A percentile compares a stretch with the other conserved stretches of the same genome.
Conservation (phyloP, 768 basidiomycete genomes). For the Mrakia frigida region DNA sequence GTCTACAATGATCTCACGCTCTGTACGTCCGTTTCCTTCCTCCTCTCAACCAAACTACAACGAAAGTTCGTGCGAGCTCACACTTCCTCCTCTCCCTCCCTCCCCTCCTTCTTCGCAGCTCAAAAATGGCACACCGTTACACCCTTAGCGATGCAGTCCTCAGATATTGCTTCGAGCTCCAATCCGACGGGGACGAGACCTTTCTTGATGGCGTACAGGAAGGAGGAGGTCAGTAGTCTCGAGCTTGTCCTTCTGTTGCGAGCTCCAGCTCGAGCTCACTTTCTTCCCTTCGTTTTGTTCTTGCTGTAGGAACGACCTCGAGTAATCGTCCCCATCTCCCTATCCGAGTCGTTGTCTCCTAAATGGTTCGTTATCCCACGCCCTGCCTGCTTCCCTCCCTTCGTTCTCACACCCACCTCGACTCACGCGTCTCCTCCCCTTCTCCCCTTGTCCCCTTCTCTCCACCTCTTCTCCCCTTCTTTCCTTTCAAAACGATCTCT, state of each 20-base stretch:
- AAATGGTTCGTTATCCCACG: constrained; percentile 15
- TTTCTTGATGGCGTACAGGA: constrained; percentile 18
- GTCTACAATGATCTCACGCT: constrained; percentile 30
- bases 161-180: background rate
- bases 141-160: background rate
- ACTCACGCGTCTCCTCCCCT: background rate
- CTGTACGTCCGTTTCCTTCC: constrained; percentile 15
- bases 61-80: background rate
- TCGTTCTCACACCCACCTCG: background rate
- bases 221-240: constrained; percentile 17
- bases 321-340: constrained; percentile 26
- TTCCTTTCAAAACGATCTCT: constrained; percentile 26
- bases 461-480: background rate
- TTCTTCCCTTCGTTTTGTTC: background rate
- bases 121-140: constrained; percentile 30
- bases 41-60: background rate
- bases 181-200: background rate
- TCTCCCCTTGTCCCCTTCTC: background rate
- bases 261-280: background rate
- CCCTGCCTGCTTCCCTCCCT: background rate
- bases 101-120: background rate
- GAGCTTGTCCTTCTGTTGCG: background rate
- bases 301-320: constrained; percentile 17
- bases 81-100: background rate
- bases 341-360: constrained; percentile 13